Base-by-base conservation (phyloP, 2,329 filamentous ascomycete genomes). In the Talaromyces sp. region DNA sequence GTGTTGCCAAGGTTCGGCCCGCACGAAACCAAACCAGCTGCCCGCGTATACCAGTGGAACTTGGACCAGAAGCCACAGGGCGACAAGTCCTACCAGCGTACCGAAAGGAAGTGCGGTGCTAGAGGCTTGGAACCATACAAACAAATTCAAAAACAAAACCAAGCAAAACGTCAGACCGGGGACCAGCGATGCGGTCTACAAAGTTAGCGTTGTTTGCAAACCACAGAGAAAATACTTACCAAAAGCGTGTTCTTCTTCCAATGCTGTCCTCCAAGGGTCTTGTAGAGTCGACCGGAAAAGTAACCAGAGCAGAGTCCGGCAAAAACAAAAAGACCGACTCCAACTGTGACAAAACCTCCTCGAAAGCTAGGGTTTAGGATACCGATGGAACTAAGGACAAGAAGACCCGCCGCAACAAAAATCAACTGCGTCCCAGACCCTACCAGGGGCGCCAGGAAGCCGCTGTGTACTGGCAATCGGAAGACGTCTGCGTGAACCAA, bases 401-500 rank as follows among this genome's bases (percentile, higher is more conserved):
- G 81, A 4, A 96, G 80, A 1, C 90, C 89, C 44, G 87, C 76
- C 1, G 87, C 84, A 88, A 95, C 92, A 74, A 93, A 92, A 11
- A 96, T 81, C 1, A 96, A 82, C 76, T 96, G 92, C 82, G 90
- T 92, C 49, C 92, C 92, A 1, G 91, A 96, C 3, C 92, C 92
- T 22, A 96, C 82, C 8, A 96, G 78, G 1, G 92, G 91, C 0
- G 92, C 91, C 44, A 96, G 81, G 2, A 96, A 80, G 57, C 86
- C 84, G 30, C 90, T 90, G 65, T 86, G 84, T 2, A 80, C 75
- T 0, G 92, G 92, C 28, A 87, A 81, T 54, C 92, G 85, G 78
- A 96, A 96, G 4, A 96, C 90, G 73, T 96, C 92, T n/a, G 85
- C 90, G 69, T 96, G 91, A 2, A 96, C 81, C 17, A 95, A 80